Conservation (phyloP, 352 stramenopile species). For the Phytophthora rubi region DNA sequence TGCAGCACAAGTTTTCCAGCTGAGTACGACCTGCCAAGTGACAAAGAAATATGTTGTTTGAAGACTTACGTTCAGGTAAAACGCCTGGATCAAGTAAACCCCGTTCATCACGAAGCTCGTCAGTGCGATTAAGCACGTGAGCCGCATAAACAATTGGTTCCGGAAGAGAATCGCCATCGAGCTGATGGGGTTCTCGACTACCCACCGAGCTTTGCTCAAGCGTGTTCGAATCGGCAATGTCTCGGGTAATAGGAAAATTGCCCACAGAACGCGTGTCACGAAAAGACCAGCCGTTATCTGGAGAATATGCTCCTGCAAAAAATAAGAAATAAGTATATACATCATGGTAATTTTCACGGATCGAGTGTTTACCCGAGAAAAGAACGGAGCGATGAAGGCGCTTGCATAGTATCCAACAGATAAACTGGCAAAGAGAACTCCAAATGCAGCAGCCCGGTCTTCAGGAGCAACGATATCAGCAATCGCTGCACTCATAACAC, state of each 20-base stretch:
- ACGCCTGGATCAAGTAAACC: constrained; percentile 67
- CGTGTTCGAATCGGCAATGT: constrained; percentile 54
- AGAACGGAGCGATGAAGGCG: constrained; percentile 57
- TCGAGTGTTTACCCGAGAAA: constrained; percentile 47
- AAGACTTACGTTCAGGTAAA: constrained; percentile 70
- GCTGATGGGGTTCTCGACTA: constrained; percentile 63
- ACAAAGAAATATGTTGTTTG: neutral
- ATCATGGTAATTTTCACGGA: neutral
- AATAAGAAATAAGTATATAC: neutral
- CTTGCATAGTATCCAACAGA: constrained; percentile 65
- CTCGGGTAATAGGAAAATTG: constrained; percentile 61
- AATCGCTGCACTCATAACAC: constrained; percentile 62
- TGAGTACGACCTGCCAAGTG: neutral
- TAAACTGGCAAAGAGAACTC: constrained; percentile 58
- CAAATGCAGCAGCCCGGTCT: constrained; percentile 63
- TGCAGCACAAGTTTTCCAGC: constrained; percentile 2
- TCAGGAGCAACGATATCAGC: constrained; percentile 63
- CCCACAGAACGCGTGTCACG: constrained; percentile 59
- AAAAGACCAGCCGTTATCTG: constrained; percentile 54
- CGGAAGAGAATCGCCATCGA: constrained; percentile 76
- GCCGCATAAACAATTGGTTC: constrained; percentile 61
- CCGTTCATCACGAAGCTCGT: constrained; percentile 71
- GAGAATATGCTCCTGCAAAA: constrained; percentile 54
- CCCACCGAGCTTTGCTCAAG: constrained; percentile 33
- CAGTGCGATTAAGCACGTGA: constrained; percentile 72